Evolutionary conservation across 2,329 filamentous ascomycete genomes (phyloP).

Genomic region (Trichophaea hybrida): DNA sequence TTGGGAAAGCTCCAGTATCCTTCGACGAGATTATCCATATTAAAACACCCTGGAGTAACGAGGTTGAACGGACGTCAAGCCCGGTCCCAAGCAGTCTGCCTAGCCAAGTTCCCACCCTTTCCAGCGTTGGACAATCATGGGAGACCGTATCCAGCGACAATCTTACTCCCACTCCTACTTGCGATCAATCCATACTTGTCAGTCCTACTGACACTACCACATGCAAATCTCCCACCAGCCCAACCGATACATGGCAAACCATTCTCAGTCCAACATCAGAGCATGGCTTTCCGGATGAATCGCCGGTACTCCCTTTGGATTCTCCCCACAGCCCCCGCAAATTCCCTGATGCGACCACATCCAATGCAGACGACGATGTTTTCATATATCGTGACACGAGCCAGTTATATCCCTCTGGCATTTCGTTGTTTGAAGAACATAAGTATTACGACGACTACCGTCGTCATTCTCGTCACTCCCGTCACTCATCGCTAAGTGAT

Average conservation of each 20-base stretch:
- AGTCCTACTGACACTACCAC: conserved; percentile 12
- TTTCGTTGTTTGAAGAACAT: not conserved
- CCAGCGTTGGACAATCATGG: conserved; percentile 17
- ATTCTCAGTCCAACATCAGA: not conserved
- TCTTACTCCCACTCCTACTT: conserved; percentile 4
- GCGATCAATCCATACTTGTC: not conserved
- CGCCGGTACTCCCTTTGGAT: not conserved
- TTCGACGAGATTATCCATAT: conserved; percentile 13
- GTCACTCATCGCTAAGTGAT: too few relatives aligned
- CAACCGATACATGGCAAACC: conserved; percentile 9
- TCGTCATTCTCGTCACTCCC: not conserved
- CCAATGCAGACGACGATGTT: not conserved
- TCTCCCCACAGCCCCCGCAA: not conserved
- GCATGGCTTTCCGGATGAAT: not conserved
- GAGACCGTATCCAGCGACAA: conserved; percentile 11
- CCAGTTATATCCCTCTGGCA: not conserved
- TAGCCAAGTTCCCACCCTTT: conserved; percentile 18
- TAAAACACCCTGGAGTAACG: conserved; percentile 7
- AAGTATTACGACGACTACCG: not conserved
- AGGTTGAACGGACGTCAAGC: conserved; percentile 10
- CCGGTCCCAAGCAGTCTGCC: conserved; percentile 17
- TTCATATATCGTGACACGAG: not conserved
- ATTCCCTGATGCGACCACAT: too few relatives aligned
- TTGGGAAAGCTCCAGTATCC: not conserved
- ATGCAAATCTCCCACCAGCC: conserved; percentile 13